Base-by-base conservation (phyloP, 2,329 filamentous ascomycete genomes). In the Elsinoe australis region DNA sequence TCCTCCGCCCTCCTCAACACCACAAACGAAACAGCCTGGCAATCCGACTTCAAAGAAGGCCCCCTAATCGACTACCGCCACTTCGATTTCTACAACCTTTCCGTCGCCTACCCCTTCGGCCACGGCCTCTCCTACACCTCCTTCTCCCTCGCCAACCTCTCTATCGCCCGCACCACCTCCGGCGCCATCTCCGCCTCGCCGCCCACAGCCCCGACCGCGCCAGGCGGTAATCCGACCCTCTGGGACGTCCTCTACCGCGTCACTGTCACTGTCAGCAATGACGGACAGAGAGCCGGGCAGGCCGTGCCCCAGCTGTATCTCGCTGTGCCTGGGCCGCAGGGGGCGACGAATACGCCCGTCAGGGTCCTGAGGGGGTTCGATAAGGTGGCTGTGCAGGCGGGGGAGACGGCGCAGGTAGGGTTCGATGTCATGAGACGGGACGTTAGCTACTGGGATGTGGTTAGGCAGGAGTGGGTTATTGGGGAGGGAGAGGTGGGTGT, bases 201-300 rank as follows among this genome's bases (percentile, higher is more conserved):
- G 73, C 70, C 0, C 75, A 76, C 17, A 49, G 57, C 7, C 53
- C 67, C 2, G 56, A 62, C 22, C 75, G 74, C 22, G 58, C 61
- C 71, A 63, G 74, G 75, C 42, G 78, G 78, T 21, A 80, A 80
- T 59, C 71, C 75, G 2, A 64, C 66, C 48, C 73, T 87, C 1
- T 87, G 78, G 68, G 82, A 87, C 49, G 68, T 78, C 1, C 56
- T 87, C 36, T 86, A 81, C 69, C 76, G 71, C 8, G 76, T 85
- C 14, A 75, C 74, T 1, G 79, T 78, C 0, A 78, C 75, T 10
- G 73, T 90, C 53, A 79, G 72, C 53, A 89, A 89, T 70, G 84
- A 75, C 3, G 85, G 85, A 22, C 58, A 31, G 18, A 36, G 29
- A 38, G 33, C 46, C 14, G 31, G 32, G 2, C 68, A 69, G 2